These are phyloP conservation scores for Candida berthetii DNA, from an alignment of 805 yeast genomes.

Conservation along the genomic window DNA sequence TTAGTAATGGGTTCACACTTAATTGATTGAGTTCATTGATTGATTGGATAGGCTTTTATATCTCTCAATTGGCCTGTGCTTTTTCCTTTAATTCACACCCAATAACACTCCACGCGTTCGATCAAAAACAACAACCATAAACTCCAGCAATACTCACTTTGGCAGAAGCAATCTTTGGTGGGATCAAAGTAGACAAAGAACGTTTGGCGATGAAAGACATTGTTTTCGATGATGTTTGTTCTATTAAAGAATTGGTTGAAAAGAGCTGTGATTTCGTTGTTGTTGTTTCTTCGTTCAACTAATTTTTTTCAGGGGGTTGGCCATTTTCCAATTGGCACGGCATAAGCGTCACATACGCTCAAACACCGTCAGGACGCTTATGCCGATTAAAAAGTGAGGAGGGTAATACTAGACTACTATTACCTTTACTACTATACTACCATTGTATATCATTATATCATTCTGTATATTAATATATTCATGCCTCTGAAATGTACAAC, in stretches of 20 bases:
- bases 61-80: not conserved
- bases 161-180: conserved; percentile 98
- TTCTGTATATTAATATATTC: no score
- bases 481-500: not conserved
- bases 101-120: no score
- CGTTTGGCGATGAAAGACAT: conserved; percentile 91
- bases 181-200: conserved; percentile 90
- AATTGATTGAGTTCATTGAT: not conserved
- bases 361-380: no score
- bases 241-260: no score
- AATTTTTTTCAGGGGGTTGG: not conserved
- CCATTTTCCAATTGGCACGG: not conserved
- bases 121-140: not conserved
- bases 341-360: not conserved
- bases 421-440: no score
- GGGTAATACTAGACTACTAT: no score
- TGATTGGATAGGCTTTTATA: no score
- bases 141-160: conserved; percentile 49
- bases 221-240: not conserved
- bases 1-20: not conserved
- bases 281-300: no score
- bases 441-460: no score
- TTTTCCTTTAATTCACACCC: not conserved
- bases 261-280: no score
- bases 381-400: no score